A percentile compares a stretch with the other conserved stretches of the same genome.
These are phyloP conservation scores for Brassica juncea DNA, from an alignment of 345 rosid genomes.

Conservation along the genomic window DNA sequence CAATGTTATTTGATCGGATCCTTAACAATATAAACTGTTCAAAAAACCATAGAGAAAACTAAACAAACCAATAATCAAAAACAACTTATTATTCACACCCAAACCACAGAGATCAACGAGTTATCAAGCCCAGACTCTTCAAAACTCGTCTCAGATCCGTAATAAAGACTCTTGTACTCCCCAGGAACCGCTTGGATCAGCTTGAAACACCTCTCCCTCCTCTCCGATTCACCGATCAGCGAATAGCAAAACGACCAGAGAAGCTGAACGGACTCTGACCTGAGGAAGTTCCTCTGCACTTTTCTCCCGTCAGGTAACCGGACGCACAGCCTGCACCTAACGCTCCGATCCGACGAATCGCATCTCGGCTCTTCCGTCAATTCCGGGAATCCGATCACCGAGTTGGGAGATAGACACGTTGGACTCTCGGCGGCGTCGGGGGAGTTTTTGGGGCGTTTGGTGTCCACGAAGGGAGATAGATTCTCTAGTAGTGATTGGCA, in stretches of 20 bases:
- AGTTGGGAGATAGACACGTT: constrained; percentile 19
- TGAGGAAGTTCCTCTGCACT: constrained; percentile 65
- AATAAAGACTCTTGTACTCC: constrained; percentile 61
- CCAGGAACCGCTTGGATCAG: constrained; percentile 82
- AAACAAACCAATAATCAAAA: neutral
- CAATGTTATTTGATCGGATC: neutral
- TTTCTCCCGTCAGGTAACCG: constrained; percentile 90
- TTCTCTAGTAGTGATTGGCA: constrained; percentile 29
- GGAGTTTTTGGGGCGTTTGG: constrained; percentile 20
- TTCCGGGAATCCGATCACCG: constrained; percentile 57
- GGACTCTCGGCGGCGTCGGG: neutral
- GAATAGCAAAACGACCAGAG: constrained; percentile 85
- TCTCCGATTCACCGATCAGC: constrained; percentile 55
- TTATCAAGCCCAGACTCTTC: constrained; percentile 80
- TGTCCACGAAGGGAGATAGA: constrained; percentile 9
- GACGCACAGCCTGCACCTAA: constrained; percentile 74
- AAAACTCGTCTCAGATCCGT: constrained; percentile 56
- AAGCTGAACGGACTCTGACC: constrained; percentile 74
- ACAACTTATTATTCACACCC: constrained; percentile 46
- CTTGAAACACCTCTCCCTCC: constrained; percentile 57
- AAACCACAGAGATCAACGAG: constrained; percentile 70
- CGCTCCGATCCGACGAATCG: constrained; percentile 60
- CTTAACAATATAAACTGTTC: neutral
- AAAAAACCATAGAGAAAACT: neutral
- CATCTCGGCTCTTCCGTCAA: constrained; percentile 76